Evolutionary conservation across 2,329 filamentous ascomycete species (phyloP), one percentile per base, ranked within the genome.

Genomic region (Cordyceps cicadae): DNA sequence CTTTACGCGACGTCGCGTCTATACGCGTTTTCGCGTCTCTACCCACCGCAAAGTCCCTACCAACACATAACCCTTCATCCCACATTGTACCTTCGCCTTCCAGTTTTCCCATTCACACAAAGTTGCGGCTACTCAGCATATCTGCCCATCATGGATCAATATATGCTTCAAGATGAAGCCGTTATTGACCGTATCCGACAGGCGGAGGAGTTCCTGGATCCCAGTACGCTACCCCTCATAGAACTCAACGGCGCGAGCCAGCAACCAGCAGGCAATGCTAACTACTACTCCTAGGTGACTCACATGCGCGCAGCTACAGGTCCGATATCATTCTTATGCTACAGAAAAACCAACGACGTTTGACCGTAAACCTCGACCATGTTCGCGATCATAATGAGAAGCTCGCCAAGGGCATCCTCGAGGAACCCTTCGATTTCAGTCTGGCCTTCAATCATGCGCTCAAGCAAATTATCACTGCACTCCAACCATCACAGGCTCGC

Each of bases 121-220:
- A 52, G 39, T n/a, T 49, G 29, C 12, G 32, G 24, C 56, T 51
- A 46, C 50, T 32, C 12, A 51, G n/a, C 34, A 59, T 50, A 54
- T 19, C 54, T 32, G 12, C 32, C 32, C 72, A 76, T 63, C 64
- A 92, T 94, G 89, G 88, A 92, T 67, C 82, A 80, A 63, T 78
- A 85, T 67, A 85, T 88, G 77, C 84, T 95, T 69, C 85, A 88
- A 74, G 92, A 97, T 81, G 90, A 94, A 75, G 90, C 88, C 66
- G 86, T 88, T 68, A 84, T 86, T 68, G 87, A 95, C 77, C 90
- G 92, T 69, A 85, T 96, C 73, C 88, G 91, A 68, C 85, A 88
- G 65, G 92, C 91, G n/a, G 84, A 88, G 68, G 92, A 97, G 73
- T 97, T 97, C 70, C 85, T 97, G 49, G 93, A 97, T 79, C 93